Evolutionary conservation across 441 rosid genomes (phyloP).

Genomic region (Iberis amara): DNA sequence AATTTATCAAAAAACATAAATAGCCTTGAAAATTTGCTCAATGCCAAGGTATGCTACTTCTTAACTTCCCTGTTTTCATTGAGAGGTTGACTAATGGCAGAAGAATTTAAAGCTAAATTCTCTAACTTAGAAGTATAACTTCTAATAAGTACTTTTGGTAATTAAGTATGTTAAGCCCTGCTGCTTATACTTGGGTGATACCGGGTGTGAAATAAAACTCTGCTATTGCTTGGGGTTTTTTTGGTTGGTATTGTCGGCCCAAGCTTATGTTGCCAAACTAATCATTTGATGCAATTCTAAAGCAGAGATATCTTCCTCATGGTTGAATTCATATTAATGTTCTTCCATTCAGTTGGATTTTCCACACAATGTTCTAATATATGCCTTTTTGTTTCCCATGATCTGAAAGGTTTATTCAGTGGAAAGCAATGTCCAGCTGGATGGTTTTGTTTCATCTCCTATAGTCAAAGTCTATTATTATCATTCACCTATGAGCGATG

Average conservation of each 20-base stretch:
- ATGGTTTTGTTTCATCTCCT: constrained; percentile 68
- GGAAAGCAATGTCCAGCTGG: constrained; percentile 59
- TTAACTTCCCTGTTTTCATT: constrained; percentile 14
- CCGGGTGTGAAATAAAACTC: constrained; percentile 18
- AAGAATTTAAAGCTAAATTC: constrained; percentile 6
- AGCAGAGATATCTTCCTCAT: constrained; percentile 12
- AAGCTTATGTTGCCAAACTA: constrained; percentile 16
- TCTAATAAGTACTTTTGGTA: constrained; percentile 13
- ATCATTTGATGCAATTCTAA: constrained; percentile 16
- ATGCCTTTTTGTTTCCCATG: constrained; percentile 14
- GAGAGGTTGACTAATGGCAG: constrained; percentile 15
- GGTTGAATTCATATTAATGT: constrained; percentile 1
- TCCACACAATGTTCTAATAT: constrained; percentile 14
- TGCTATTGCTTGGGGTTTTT: constrained; percentile 8
- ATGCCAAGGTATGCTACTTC: constrained; percentile 72
- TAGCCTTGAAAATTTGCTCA: constrained; percentile 78
- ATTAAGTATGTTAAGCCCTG: not conserved
- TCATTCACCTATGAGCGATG: constrained; percentile 41
- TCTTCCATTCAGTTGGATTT: constrained; percentile 12
- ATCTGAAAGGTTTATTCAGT: constrained; percentile 66
- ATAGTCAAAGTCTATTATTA: constrained; percentile 54
- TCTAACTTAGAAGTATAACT: not conserved
- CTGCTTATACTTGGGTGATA: constrained; percentile 13
- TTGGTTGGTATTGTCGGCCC: constrained; percentile 17
- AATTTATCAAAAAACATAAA: constrained; percentile 78